Base-by-base conservation (phyloP, 2,329 filamentous ascomycete genomes). In the Diaporthe citrichinensis region DNA sequence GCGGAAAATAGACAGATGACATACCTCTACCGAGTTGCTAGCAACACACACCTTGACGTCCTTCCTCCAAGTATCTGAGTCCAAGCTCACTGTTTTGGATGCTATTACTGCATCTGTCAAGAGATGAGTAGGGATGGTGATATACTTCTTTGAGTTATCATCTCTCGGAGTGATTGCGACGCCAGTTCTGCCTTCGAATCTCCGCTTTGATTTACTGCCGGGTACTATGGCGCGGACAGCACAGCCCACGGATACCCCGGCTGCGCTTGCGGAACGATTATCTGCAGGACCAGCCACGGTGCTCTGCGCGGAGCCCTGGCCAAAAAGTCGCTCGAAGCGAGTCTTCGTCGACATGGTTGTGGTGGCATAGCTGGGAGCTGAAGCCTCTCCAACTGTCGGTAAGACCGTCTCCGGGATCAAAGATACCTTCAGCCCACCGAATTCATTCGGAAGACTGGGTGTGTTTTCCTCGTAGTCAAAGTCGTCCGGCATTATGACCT, bases 301-400 rank as follows among this genome's bases (percentile, higher is more conserved):
- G 28, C 12, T 25, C 10, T n/a, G 44, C 0, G 41, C 14, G 6
- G 61, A 51, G 2, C 61, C 51, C 20, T n/a, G 41, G 2, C 61
- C 61, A 51, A 67, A 25, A 2, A 67, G 10, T 1, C 44, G 28
- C 41, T 67, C 61, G 20, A 67, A n/a, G 28, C 41, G 9, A 0
- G 20, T 36, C 41, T 28, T n/a, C 0, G 44, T 28, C 61, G 17
- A 67, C 1, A 17, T 67, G 2, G 41, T 17, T 17, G 61, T 67
- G 10, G 61, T 31, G 41, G 41, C 1, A 9, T 28, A 28, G 1
- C 4, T 25, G 41, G 61, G 25, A n/a, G 2, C 44, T 23, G 61
- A 65, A 49, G 41, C 41, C 28, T 67, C 61, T 51, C 61, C 61
- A 36, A 28, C 61, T 49, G 61, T 65, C 23, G 61, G 41, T 12